Evolutionary conservation across 169 alveolate species (phyloP), one percentile per base, ranked within the genome.

Genomic region (Plasmodium gaboni): DNA sequence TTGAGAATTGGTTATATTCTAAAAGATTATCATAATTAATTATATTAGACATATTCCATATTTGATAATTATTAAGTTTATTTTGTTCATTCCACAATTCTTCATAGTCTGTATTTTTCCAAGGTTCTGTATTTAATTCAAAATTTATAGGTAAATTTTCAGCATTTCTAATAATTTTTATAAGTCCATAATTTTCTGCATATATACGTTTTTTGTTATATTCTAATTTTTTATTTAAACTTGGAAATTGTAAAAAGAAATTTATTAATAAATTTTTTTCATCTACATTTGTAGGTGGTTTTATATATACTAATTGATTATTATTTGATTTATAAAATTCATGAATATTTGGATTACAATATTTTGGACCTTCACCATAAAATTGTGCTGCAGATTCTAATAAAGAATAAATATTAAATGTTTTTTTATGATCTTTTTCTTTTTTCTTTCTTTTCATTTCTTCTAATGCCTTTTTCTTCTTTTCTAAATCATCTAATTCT

Each of bases 311-410:
- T 13, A 86, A 64, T n/a, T 86, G 78, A 48, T 86, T 86, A 86
- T n/a, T 86, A 24, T 71, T 70, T 13, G 86, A 50, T 65, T 86
- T 86, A 28, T 71, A 32, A 65, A 86, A 86, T 60, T 86, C 87
- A 60, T 86, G 68, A 10, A 86, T 60, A 59, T 86, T 69, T 8
- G 92, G 92, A 73, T 86, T 69, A 9, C 87, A 86, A 70, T 86
- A 86, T 71, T 86, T 86, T 44, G 92, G 92, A 1, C 92, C 92
- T 86, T 86, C 92, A 24, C 92, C 92, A 86, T 60, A 86, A 72
- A 42, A 86, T 15, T 71, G 87, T 12, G 70, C 92, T 32, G 92
- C 92, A 26, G 92, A 69, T 86, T 86, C 92, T 24, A 86, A 55
- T 60, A 71, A 53, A 4, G 86, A 71, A 59, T 71, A 86, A 24